Percentiles rank a stretch among this genome's conserved stretches.
Conservation (phyloP, 306 rosid genomes). For the Prunus padus region DNA sequence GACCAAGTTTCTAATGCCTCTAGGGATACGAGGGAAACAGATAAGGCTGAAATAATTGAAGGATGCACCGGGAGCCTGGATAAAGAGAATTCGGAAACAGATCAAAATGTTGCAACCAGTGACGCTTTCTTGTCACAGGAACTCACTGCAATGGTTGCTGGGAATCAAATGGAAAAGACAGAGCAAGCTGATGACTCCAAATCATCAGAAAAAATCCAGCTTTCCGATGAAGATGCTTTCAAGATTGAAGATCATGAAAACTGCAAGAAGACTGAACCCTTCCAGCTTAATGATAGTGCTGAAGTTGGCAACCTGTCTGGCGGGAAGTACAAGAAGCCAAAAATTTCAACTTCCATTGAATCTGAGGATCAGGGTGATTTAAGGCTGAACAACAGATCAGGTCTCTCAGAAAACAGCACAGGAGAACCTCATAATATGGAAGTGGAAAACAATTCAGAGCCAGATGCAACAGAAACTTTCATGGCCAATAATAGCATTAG, state of each 20-base stretch:
- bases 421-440: conserved; percentile 3
- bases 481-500: background rate
- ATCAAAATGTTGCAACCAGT: background rate
- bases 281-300: background rate
- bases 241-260: conserved; percentile 1
- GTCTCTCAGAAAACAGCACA: conserved; percentile 2
- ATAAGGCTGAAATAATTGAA: conserved; percentile 20
- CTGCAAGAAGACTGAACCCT: background rate
- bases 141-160: background rate
- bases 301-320: conserved; percentile 7
- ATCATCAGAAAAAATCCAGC: background rate
- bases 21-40: background rate
- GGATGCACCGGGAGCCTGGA: conserved; percentile 1
- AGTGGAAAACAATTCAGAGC: background rate
- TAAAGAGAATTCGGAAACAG: conserved; percentile 14
- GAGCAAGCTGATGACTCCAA: conserved; percentile 17
- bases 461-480: conserved; percentile 4
- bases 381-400: conserved; percentile 15
- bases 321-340: conserved; percentile 6
- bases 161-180: conserved; percentile 12
- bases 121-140: conserved; percentile 4
- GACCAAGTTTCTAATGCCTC: background rate
- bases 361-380: conserved; percentile 9
- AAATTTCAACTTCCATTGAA: conserved; percentile 8
- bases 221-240: conserved; percentile 1